Percentiles rank a stretch among this genome's conserved stretches.
Conservation (phyloP, 345 rosid species). For the Dipteronia sinensis region DNA sequence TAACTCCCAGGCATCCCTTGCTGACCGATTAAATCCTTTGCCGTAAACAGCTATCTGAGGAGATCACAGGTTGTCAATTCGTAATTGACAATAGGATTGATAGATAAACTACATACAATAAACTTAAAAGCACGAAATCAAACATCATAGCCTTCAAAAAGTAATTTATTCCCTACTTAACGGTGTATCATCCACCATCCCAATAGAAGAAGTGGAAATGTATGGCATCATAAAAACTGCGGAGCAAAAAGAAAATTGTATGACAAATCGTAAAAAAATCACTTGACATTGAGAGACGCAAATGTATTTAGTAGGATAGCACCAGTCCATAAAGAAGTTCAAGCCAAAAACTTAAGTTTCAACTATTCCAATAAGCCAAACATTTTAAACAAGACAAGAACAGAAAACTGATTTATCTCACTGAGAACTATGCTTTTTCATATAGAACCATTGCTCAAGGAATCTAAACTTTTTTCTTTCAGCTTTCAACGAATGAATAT, state of each 20-base stretch:
- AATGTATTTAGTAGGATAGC: not conserved
- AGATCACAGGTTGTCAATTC: constrained; percentile 11
- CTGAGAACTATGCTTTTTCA: not conserved
- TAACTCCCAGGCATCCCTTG: constrained; percentile 98
- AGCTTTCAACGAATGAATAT: not conserved
- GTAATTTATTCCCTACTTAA: not conserved
- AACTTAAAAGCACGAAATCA: constrained; percentile 1
- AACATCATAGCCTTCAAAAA: constrained; percentile 3
- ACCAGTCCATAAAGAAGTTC: not conserved
- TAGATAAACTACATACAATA: not conserved
- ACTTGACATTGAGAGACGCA: not conserved
- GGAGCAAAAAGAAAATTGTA: not conserved
- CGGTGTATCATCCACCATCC: not conserved
- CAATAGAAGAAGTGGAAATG: not conserved
- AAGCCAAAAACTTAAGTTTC: constrained; percentile 1
- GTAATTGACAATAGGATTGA: not conserved
- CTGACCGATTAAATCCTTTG: constrained; percentile 89
- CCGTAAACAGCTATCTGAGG: constrained; percentile 89
- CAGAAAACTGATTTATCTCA: not conserved
- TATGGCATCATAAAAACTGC: not conserved
- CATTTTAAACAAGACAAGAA: not conserved
- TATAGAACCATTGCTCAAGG: not conserved
- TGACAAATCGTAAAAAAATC: not conserved
- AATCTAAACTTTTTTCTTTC: not conserved
- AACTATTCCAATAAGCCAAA: not conserved